Conservation (phyloP, 129 eudicot genomes). For the Oenanthe sinensis region DNA sequence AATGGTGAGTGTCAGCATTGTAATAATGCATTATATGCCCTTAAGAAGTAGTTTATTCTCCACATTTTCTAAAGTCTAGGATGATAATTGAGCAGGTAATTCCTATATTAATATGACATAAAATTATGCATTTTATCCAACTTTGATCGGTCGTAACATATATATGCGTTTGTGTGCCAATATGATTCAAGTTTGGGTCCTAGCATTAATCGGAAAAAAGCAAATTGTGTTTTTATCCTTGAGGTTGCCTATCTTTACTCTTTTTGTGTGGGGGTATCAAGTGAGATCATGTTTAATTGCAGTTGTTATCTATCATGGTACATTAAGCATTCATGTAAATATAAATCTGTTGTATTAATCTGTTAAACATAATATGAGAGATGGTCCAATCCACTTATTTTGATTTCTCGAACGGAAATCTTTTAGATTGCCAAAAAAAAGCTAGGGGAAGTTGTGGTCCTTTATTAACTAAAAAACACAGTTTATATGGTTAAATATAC, state of each 20-base stretch:
- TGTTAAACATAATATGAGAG: too few relatives aligned
- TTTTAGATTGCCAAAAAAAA: neutral
- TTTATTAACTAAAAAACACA: neutral
- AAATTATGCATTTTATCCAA: neutral
- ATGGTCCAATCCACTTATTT: too few relatives aligned
- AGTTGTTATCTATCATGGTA: too few relatives aligned
- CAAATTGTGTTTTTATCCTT: neutral
- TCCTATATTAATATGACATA: neutral
- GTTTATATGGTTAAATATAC: neutral
- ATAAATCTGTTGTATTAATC: too few relatives aligned
- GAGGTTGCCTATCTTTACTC: too few relatives aligned
- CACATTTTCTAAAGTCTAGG: neutral
- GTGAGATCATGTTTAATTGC: too few relatives aligned
- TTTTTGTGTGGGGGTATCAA: too few relatives aligned
- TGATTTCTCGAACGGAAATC: too few relatives aligned
- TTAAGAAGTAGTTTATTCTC: neutral
- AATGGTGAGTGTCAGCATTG: conserved; percentile 35
- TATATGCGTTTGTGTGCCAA: neutral
- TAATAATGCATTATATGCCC: neutral
- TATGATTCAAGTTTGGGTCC: neutral
- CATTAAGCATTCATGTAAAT: too few relatives aligned
- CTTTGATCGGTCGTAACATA: neutral
- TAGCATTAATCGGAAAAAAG: neutral
- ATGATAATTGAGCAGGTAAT: neutral
- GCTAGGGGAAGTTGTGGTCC: neutral